These are phyloP conservation scores for Phyllosticta citrichinensis DNA, from an alignment of 2,329 filamentous ascomycete genomes.

Conservation along the genomic window DNA sequence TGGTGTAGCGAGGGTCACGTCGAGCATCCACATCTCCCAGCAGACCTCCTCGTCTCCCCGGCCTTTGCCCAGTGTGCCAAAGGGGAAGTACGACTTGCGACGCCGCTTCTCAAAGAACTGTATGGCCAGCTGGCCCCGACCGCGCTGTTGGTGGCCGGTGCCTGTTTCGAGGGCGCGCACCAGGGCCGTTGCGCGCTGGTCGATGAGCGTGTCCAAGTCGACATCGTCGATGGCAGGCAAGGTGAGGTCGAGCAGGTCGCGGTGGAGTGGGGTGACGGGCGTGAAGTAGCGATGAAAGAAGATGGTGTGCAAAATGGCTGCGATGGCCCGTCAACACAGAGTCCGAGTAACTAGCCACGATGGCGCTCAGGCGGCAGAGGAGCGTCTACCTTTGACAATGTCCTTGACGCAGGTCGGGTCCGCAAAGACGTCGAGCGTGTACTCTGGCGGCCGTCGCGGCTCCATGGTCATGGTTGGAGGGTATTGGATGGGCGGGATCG, in stretches of 20 bases:
- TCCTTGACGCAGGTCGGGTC: constrained; percentile 85
- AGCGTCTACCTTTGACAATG: constrained; percentile 68
- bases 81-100: constrained; percentile 65
- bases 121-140: constrained; percentile 69
- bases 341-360: background rate
- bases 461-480: constrained; percentile 42
- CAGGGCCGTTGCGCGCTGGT: constrained; percentile 70
- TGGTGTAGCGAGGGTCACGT: constrained; percentile 86
- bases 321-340: constrained; percentile 1
- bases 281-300: constrained; percentile 99
- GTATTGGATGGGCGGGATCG: background rate
- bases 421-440: constrained; percentile 86
- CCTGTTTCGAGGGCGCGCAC: constrained; percentile 62
- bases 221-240: constrained; percentile 83
- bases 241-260: constrained; percentile 83
- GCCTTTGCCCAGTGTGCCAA: constrained; percentile 32
- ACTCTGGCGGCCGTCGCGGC: constrained; percentile 64
- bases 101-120: constrained; percentile 93
- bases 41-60: constrained; percentile 86
- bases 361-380: constrained; percentile 5
- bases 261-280: constrained; percentile 67
- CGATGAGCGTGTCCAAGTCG: constrained; percentile 81
- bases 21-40: constrained; percentile 93
- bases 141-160: constrained; percentile 45
- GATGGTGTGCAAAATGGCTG: constrained; percentile 89